These are phyloP conservation scores for Fraxinus greggii DNA, from an alignment of 305 asterid species.

Conservation along the genomic window DNA sequence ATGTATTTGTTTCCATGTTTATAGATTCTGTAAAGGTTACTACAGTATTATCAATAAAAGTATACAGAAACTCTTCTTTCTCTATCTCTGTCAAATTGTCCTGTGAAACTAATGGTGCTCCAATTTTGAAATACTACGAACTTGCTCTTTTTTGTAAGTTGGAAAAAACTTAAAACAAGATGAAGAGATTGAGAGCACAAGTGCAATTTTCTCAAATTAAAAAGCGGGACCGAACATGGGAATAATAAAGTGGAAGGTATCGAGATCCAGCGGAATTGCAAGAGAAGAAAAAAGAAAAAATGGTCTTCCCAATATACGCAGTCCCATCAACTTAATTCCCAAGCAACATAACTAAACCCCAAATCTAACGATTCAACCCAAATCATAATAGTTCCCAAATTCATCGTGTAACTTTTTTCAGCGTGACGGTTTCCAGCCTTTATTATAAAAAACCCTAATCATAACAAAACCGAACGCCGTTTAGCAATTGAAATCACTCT, in stretches of 20 bases:
- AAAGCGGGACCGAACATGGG: not conserved
- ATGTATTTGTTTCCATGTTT: not conserved
- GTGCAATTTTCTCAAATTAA: not conserved
- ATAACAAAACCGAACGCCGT: not conserved
- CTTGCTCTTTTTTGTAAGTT: not conserved
- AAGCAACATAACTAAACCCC: not conserved
- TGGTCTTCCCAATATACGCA: not conserved
- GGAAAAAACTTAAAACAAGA: not conserved
- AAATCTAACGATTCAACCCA: not conserved
- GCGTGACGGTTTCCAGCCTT: not conserved
- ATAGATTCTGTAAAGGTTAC: not conserved
- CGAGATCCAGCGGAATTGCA: not conserved
- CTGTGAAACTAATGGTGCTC: not conserved
- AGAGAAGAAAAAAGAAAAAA: not conserved
- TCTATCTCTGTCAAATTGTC: not conserved
- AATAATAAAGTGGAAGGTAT: not conserved
- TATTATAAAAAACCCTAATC: not conserved
- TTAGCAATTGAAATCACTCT: not conserved
- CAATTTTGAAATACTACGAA: not conserved
- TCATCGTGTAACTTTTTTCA: not conserved
- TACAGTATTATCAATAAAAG: not conserved
- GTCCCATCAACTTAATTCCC: constrained; percentile 8
- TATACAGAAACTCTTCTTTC: not conserved
- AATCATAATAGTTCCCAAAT: not conserved
- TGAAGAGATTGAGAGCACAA: not conserved